Base-by-base conservation (phyloP, 2,329 filamentous ascomycete species). In the Beauveria asiatica region DNA sequence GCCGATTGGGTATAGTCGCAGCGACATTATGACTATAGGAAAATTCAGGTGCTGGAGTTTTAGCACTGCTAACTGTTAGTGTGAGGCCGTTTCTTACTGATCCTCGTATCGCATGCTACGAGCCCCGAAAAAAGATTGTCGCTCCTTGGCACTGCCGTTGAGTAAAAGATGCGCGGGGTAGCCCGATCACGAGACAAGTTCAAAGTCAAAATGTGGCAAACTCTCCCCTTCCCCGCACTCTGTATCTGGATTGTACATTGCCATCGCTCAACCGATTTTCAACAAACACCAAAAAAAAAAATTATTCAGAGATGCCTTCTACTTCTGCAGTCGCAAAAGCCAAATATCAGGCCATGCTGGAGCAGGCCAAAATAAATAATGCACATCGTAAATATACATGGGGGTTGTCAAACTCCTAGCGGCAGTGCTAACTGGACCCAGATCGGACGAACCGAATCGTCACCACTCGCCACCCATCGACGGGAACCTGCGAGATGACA, bases 401-500 rank as follows among this genome's bases (percentile, higher is more conserved):
- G 25, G 41, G 21, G 25, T 13, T 27, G 16, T 42, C 9, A 37
- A 27, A 19, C 37, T 39, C 45, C 10, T 19, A 3, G 16, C n/a
- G n/a, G n/a, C 19, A 30, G 11, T 13, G 42, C 27, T 45, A 27
- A 45, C 46, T 39, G 39, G 11, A 19, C 54, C 39, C 25, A 63
- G 62, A 63, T 51, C 55, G 59, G 41, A 59, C 55, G 16, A 63
- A 61, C 55, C 62, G 62, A 13, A 46, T 63, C 5, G 19, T 61
- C 1, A 55, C 62, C 19, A 63, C 62, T 25, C 59, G 62, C 13
- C 55, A 63, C n/a, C 59, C 62, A 2, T 63, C 62, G 9, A 59
- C 59, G 21, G 62, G 62, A n/a, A 27, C 59, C 39, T 61, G 62
- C 51, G 62, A 57, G 42, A 30, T 61, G 3, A 53, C 62, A 23